Base-by-base conservation (phyloP, 768 basidiomycete genomes). In the Calocera viscosa region DNA sequence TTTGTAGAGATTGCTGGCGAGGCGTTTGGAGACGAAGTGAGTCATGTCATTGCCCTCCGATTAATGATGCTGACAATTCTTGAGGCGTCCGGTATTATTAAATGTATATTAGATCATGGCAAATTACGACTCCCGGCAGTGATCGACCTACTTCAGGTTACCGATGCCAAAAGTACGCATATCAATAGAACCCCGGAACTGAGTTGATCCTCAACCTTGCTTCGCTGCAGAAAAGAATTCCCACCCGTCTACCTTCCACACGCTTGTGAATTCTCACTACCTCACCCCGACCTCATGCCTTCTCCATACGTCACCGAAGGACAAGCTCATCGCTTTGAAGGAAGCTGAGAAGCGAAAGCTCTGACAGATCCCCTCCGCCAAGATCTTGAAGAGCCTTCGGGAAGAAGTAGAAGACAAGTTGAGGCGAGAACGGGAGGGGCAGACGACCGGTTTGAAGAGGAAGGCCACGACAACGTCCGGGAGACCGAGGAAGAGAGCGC, bases 91-190 rank as follows among this genome's bases (percentile, higher is more conserved):
- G 85, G 88, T 66, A 85, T 97, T 65, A 79, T 96, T 24, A 84
- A 86, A 71, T 76, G 85, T 12, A 79, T 95, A 30, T 78, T 95
- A 65, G 85, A 93, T 72, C 87, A 92, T 72, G 94, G 94, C 39
- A 94, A 93, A 75, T 82, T 95, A 72, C 84, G 85, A 63, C 81
- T 86, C 1, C 84, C 84, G 71, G 87, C 92, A 66, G 85, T 95
- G 60, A 68, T 77, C 77, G 41, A 75, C 87, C 63, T 53, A 19
- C 69, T 74, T 32, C 80, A 82, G 11, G 76, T 78, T 17, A 77
- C 76, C 67, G 84, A 89, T 70, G 74, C 79, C 14, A 88, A 87
- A 77, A 78, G 90, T 89, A 72, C 69, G 71, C 73, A 70, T 14
- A n/a, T 30, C 26, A 17, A 10, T 17, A 1, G 24, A 26, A 19